These are phyloP conservation scores for Phytopythium aichiense DNA, from an alignment of 352 stramenopile genomes.

Conservation along the genomic window DNA sequence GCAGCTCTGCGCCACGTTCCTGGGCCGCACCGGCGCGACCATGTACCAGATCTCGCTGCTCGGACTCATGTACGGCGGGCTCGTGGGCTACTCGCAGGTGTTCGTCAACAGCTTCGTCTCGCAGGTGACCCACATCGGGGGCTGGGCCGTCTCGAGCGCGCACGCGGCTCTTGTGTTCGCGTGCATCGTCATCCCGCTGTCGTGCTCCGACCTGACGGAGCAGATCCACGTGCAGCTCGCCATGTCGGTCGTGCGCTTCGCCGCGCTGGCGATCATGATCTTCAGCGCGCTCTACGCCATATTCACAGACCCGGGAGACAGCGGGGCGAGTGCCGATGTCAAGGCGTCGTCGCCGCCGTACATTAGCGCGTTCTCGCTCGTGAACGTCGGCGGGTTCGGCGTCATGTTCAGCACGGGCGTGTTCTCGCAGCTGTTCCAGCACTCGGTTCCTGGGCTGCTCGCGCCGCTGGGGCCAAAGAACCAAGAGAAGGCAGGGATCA, in stretches of 20 bases:
- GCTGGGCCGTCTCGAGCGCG: conserved; percentile 44
- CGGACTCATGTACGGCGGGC: conserved; percentile 85
- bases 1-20: conserved; percentile 69
- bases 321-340: conserved; percentile 15
- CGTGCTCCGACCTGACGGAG: conserved; percentile 85
- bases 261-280: conserved; percentile 88
- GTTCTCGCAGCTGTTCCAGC: conserved; percentile 90
- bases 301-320: conserved; percentile 63
- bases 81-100: conserved; percentile 89
- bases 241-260: conserved; percentile 87
- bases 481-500: conserved; percentile 48
- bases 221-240: conserved; percentile 85
- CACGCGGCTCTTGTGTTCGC: conserved; percentile 73
- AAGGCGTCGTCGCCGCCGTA: conserved; percentile 23
- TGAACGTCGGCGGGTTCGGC: conserved; percentile 76
- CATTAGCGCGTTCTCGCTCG: conserved; percentile 57
- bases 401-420: conserved; percentile 89
- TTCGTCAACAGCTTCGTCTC: conserved; percentile 85
- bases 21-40: conserved; percentile 50
- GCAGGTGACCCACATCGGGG: conserved; percentile 55
- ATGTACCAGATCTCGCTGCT: conserved; percentile 87
- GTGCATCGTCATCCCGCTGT: conserved; percentile 84
- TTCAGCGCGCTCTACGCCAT: conserved; percentile 73
- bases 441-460: conserved; percentile 86
- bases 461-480: conserved; percentile 59